Percentiles rank a stretch among this genome's conserved stretches.
Evolutionary conservation across 2,329 filamentous ascomycete genomes (phyloP).

Genomic region (Cladophialophora chaetospira): DNA sequence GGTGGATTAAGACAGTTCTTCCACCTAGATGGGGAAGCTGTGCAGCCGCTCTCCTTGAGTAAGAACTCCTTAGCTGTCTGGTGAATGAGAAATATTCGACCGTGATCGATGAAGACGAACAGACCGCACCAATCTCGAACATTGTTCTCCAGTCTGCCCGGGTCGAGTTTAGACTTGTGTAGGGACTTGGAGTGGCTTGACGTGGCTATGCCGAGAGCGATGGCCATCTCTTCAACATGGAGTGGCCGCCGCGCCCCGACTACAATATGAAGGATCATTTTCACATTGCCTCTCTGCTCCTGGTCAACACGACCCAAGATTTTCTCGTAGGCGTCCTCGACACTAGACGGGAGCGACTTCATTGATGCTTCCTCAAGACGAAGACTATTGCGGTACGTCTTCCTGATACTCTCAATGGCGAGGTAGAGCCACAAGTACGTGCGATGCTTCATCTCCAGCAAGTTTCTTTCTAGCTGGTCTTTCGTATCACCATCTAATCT

Average conservation of each 20-base stretch:
- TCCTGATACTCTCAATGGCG: slow-evolving; percentile 29
- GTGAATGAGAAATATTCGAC: slow-evolving; percentile 43
- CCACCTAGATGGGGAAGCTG: background rate
- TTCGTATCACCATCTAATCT: slow-evolving; percentile 2
- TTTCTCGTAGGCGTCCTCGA: slow-evolving; percentile 37
- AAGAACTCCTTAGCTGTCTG: slow-evolving; percentile 47
- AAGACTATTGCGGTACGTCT: slow-evolving; percentile 18
- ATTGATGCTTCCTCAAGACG: slow-evolving; percentile 23
- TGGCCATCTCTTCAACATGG: slow-evolving; percentile 32
- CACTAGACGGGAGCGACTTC: slow-evolving; percentile 27
- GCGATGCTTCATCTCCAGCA: slow-evolving; percentile 33
- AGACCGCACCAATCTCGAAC: slow-evolving; percentile 41
- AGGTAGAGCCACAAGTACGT: slow-evolving; percentile 38
- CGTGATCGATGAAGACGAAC: slow-evolving; percentile 40
- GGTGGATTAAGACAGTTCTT: slow-evolving; percentile 7
- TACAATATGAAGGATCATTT: slow-evolving; percentile 34
- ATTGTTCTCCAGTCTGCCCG: background rate
- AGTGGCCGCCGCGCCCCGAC: slow-evolving; percentile 34
- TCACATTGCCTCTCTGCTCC: slow-evolving; percentile 12
- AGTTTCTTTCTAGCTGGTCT: slow-evolving; percentile 15
- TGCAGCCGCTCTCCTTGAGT: background rate
- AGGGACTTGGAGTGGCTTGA: background rate
- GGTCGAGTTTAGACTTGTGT: background rate
- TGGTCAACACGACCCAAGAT: slow-evolving; percentile 27
- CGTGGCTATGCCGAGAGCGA: slow-evolving; percentile 29